A percentile compares a stretch with the other conserved stretches of the same genome.
Conservation (phyloP, 805 yeast genomes). For the Candida hispaniensis region DNA sequence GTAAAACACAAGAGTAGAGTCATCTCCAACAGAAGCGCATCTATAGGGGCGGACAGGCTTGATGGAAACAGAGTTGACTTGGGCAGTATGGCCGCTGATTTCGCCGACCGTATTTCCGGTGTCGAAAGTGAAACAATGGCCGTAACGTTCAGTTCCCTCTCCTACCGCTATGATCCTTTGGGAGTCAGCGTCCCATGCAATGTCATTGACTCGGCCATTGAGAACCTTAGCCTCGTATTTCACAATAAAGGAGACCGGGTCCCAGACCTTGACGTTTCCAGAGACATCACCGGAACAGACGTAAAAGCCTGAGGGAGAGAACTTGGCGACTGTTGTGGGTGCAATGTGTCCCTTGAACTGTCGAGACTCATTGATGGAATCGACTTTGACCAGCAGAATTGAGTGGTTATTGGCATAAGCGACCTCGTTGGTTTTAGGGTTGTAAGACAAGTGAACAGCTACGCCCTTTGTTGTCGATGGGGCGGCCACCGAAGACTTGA, state of each 20-base stretch:
- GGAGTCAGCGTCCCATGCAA: slow-evolving; percentile 88
- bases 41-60: slow-evolving; percentile 83
- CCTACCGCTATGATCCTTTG: slow-evolving; percentile 88
- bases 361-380: slow-evolving; percentile 38
- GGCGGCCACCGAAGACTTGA: slow-evolving; percentile 53
- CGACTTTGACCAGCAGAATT: slow-evolving; percentile 57
- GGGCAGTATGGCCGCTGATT: slow-evolving; percentile 81
- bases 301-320: slow-evolving; percentile 83
- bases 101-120: slow-evolving; percentile 97
- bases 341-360: slow-evolving; percentile 67
- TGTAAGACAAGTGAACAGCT: slow-evolving; percentile 66
- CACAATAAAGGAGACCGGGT: slow-evolving; percentile 43
- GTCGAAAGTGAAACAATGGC: slow-evolving; percentile 88
- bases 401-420: slow-evolving; percentile 79
- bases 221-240: slow-evolving; percentile 77
- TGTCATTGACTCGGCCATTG: slow-evolving; percentile 67
- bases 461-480: slow-evolving; percentile 69
- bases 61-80: slow-evolving; percentile 73
- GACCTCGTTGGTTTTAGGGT: slow-evolving; percentile 52
- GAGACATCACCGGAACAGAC: slow-evolving; percentile 85
- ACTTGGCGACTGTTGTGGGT: slow-evolving; percentile 70
- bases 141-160: slow-evolving; percentile 81
- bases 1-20: slow-evolving; percentile 69
- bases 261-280: slow-evolving; percentile 91
- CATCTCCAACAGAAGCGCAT: slow-evolving; percentile 89